phyloP scores from a whole-genome alignment of 2,329 filamentous ascomycete genomes.

The Hypoxylon sp. region DNA sequence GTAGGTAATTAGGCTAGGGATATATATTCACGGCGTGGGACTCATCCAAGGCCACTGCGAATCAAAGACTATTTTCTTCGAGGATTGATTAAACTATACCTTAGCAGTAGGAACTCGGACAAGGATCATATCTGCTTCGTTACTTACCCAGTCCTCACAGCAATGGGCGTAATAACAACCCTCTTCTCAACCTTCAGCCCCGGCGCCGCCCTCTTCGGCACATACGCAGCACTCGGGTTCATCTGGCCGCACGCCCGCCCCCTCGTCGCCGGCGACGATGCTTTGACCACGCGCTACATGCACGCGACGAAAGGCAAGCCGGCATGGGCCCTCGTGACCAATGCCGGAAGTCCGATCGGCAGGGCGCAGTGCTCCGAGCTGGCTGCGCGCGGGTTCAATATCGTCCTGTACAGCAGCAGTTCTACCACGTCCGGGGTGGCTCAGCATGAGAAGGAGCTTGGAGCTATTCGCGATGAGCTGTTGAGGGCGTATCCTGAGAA shows the following conservation, averaged over 20 bases:
- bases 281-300: constrained; percentile 42
- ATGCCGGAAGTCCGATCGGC: constrained; percentile 67
- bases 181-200: constrained; percentile 31
- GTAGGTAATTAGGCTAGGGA: no score
- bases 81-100: no score
- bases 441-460: constrained; percentile 57
- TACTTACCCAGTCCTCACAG: neutral
- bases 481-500: constrained; percentile 54
- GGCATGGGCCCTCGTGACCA: constrained; percentile 64
- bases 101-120: no score
- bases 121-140: no score
- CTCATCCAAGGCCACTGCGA: neutral
- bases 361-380: constrained; percentile 64
- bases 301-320: constrained; percentile 39
- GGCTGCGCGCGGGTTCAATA: constrained; percentile 65
- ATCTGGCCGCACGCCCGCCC: constrained; percentile 43
- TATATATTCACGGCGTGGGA: neutral
- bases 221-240: constrained; percentile 32
- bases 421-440: neutral
- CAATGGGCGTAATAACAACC: constrained; percentile 29
- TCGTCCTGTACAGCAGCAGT: constrained; percentile 68
- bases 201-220: constrained; percentile 41
- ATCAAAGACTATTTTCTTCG: no score
- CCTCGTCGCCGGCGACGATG: constrained; percentile 12
- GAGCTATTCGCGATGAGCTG: constrained; percentile 56